Evolutionary conservation across 2,329 filamentous ascomycete genomes (phyloP).

Genomic region (Venturia aucupariae): DNA sequence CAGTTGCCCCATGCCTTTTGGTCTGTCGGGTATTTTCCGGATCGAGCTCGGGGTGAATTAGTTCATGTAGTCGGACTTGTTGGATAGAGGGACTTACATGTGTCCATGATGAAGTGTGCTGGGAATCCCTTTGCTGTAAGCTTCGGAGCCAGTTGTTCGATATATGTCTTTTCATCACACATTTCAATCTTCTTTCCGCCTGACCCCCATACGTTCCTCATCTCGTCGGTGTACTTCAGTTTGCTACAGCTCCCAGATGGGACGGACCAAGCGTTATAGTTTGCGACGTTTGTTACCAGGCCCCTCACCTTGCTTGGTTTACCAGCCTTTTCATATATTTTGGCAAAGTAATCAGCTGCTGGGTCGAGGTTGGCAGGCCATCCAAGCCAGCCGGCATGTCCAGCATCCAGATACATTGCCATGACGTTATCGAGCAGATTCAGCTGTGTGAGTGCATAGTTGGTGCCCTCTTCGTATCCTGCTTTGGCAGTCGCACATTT

Average conservation of each 20-base stretch:
- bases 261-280: slow-evolving; percentile 43
- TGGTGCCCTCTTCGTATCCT: slow-evolving; percentile 46
- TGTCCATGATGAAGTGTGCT: slow-evolving; percentile 47
- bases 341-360: slow-evolving; percentile 39
- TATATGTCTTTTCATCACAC: slow-evolving; percentile 45
- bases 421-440: slow-evolving; percentile 48
- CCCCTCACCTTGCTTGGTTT: slow-evolving; percentile 41
- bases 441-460: slow-evolving; percentile 47
- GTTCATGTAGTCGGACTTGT: background rate
- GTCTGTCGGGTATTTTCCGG: slow-evolving; percentile 50
- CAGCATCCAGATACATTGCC: slow-evolving; percentile 54
- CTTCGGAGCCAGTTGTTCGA: slow-evolving; percentile 43
- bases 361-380: slow-evolving; percentile 51
- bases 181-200: slow-evolving; percentile 33
- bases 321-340: slow-evolving; percentile 39
- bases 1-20: slow-evolving; percentile 54
- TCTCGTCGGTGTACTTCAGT: slow-evolving; percentile 26
- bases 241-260: slow-evolving; percentile 27
- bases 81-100: slow-evolving; percentile 19
- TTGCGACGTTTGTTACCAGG: slow-evolving; percentile 48
- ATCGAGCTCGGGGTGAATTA: slow-evolving; percentile 29
- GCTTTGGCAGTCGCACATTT: slow-evolving; percentile 46
- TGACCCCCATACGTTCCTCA: background rate
- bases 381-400: slow-evolving; percentile 56
- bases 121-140: slow-evolving; percentile 39